Conservation (phyloP, 495 filamentous ascomycete species). For the Talaromyces ruber region DNA sequence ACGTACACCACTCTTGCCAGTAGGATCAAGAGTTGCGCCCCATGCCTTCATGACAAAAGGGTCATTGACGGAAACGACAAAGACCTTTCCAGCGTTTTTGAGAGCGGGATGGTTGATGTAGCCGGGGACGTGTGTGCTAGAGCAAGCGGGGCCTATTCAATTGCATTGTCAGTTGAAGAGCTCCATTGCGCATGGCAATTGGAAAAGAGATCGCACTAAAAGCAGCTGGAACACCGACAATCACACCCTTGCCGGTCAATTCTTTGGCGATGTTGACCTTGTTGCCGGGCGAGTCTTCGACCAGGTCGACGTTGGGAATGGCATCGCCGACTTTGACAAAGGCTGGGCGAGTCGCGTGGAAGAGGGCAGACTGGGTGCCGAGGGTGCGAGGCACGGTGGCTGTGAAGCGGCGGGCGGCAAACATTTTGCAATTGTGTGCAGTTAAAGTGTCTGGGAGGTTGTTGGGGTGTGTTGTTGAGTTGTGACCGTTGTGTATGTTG, state of each 20-base stretch:
- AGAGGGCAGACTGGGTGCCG: conserved; percentile 27
- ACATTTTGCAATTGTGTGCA: conserved; percentile 20
- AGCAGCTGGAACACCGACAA: conserved; percentile 86
- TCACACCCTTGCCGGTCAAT: conserved; percentile 62
- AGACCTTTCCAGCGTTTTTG: conserved; percentile 68
- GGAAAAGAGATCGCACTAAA: conserved; percentile 49
- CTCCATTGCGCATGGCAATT: neutral
- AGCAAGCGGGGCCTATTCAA: conserved; percentile 58
- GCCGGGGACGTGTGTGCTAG: conserved; percentile 67
- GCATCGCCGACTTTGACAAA: conserved; percentile 52
- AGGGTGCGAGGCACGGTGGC: conserved; percentile 23
- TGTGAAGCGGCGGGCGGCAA: conserved; percentile 33
- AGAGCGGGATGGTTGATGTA: conserved; percentile 70
- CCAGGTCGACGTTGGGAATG: conserved; percentile 54
- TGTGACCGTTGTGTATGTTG: neutral
- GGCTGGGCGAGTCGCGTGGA: conserved; percentile 47
- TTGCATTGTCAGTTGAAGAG: neutral
- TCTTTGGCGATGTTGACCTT: conserved; percentile 78
- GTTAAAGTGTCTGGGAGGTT: neutral
- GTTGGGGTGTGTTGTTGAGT: neutral
- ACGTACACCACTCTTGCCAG: conserved; percentile 64
- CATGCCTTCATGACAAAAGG: conserved; percentile 95
- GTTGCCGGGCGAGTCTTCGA: conserved; percentile 60
- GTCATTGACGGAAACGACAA: conserved; percentile 90
- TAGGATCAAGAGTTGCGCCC: conserved; percentile 64